Conservation (phyloP, 768 basidiomycete species). For the Cantharellus anzutake region DNA sequence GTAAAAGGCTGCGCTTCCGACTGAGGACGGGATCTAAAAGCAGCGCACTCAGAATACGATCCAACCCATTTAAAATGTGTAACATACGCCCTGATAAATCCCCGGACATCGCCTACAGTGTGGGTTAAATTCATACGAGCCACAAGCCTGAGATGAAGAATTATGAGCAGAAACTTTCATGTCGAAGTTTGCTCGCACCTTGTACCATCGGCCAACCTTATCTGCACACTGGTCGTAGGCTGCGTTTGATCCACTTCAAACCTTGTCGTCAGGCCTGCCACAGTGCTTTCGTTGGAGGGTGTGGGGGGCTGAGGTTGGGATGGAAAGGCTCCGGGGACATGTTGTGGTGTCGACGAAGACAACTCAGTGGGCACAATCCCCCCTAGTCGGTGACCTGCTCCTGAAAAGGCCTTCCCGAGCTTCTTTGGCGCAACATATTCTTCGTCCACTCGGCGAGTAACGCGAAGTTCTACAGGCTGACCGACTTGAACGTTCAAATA, state of each 20-base stretch:
- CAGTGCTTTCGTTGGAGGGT: conserved; percentile 7
- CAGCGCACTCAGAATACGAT: neutral
- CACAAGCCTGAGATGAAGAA: conserved; percentile 35
- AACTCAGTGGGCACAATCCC: conserved; percentile 37
- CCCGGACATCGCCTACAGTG: conserved; percentile 67
- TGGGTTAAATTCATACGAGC: conserved; percentile 81
- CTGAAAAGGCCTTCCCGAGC: conserved; percentile 36
- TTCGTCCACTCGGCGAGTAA: conserved; percentile 49
- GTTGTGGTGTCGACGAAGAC: conserved; percentile 8
- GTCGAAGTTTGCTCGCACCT: conserved; percentile 26
- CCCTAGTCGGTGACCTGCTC: conserved; percentile 66
- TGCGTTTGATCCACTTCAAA: conserved; percentile 69
- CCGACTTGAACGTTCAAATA: conserved; percentile 53
- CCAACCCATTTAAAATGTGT: neutral
- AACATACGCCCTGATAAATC: conserved; percentile 79
- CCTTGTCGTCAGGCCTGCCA: conserved; percentile 22
- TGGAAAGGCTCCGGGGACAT: conserved; percentile 45
- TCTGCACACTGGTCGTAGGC: conserved; percentile 80
- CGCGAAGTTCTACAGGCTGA: conserved; percentile 71
- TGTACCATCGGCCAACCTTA: conserved; percentile 80
- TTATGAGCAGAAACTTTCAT: neutral
- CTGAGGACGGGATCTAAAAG: conserved; percentile 47
- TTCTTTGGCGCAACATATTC: conserved; percentile 44
- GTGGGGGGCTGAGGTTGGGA: neutral
- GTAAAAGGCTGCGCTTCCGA: conserved; percentile 43